A percentile compares a stretch with the other conserved stretches of the same genome.
These are phyloP conservation scores for Dipteronia sinensis DNA, from an alignment of 345 rosid species.

Conservation along the genomic window DNA sequence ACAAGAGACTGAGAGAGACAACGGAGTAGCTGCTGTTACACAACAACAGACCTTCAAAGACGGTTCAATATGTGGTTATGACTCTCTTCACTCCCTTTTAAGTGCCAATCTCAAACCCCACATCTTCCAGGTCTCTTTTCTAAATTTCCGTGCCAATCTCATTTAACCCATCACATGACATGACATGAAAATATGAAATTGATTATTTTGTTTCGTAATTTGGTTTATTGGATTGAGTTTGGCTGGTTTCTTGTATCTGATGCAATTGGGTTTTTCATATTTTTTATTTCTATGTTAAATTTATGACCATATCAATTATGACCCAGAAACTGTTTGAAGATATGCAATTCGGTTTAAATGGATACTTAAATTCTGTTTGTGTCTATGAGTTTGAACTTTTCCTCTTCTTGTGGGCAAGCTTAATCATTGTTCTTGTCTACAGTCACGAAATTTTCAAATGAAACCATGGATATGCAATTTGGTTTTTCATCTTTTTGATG, in stretches of 20 bases:
- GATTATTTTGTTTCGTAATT: not conserved
- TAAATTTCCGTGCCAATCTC: not conserved
- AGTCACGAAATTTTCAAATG: too few relatives aligned
- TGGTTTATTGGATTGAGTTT: not conserved
- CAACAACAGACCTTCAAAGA: conserved; percentile 22
- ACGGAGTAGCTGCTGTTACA: conserved; percentile 23
- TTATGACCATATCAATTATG: not conserved
- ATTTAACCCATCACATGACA: too few relatives aligned
- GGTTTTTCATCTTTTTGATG: not conserved
- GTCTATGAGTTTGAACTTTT: too few relatives aligned
- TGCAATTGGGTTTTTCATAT: not conserved
- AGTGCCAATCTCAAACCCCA: conserved; percentile 77
- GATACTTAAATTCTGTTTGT: too few relatives aligned
- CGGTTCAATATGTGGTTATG: conserved; percentile 79
- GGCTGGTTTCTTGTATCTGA: not conserved
- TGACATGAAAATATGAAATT: too few relatives aligned
- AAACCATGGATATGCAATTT: too few relatives aligned
- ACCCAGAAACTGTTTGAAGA: not conserved
- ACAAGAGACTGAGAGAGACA: conserved; percentile 19
- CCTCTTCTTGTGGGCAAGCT: too few relatives aligned
- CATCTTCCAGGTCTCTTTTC: conserved; percentile 56
- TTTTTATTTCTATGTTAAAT: too few relatives aligned
- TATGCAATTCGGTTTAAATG: too few relatives aligned
- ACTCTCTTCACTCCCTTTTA: conserved; percentile 73
- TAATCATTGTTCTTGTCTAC: too few relatives aligned